Evolutionary conservation across 805 yeast species (phyloP), one percentile per base, ranked within the genome.

Genomic region (Saccharomycopsis sp.): DNA sequence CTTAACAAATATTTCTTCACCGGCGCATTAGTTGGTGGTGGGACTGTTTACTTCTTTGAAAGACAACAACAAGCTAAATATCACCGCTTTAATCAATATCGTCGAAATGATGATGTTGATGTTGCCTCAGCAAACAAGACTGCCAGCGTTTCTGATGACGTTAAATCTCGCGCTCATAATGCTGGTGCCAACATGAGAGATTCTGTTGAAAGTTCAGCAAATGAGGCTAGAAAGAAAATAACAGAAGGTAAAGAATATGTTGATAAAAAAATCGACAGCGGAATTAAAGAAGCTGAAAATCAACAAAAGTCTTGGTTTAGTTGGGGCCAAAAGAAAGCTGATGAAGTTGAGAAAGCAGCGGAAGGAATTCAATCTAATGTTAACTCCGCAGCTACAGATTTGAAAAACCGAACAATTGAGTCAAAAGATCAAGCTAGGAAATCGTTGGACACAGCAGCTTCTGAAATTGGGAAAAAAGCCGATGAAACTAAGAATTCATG

Each of bases 231-330:
- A 26, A 20, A 32, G 6, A 11, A 13, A 7, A 45, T 45, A 28
- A 42, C 41, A n/a, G 54, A 52, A 19, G 57, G 54, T 7, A 58
- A 56, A 45, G 54, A 52, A 22, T 44, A 54, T 4, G 50, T 54
- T 16, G 51, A 59, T 38, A 13, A 47, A 28, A 46, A 47, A 34
- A 14, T 50, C n/a, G 38, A 51, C 20, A 41, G 51, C 24, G 51
- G 56, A 56, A 50, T 44, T 34, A 35, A 43, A 14, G 31, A 43
- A 11, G 54, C 56, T 14, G 24, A 50, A 47, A 42, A 41, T 38
- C 4, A 58, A 19, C 52, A 62, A 27, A 53, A 54, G 14, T 57
- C 59, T 17, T 65, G 72, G 71, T 61, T 60, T 50, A 47, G 56
- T 4, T 66, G 67, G 40, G 48, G 17, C 27, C 44, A 7, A n/a